Evolutionary conservation across 257 asterid genomes (phyloP), one percentile per base, ranked within the genome.

Genomic region (Solanum arcanum): DNA sequence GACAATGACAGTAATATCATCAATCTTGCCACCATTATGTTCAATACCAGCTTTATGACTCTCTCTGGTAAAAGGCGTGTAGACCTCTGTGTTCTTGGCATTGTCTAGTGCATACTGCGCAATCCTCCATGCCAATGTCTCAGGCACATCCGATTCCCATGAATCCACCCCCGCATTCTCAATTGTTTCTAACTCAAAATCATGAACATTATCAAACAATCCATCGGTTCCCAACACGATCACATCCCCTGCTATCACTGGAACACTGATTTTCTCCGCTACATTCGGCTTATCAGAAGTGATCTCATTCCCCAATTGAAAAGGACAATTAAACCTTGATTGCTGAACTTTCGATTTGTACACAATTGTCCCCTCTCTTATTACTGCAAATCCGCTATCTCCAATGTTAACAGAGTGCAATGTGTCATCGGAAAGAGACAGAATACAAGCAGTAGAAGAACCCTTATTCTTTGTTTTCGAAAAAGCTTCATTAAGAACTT

Each of bases 161-260:
- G 80, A 69, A 21, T 9, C 56, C 33, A 85, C 56, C 9, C 69
- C 44, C 18, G 15, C 5, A 2, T 80, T 80, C 20, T 87, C 86
- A 12, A 81, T 5, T 2, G 33, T 31, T 86, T 39, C 92, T 4
- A 92, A 87, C 31, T 91, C 93, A 0, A 47, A 87, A 7, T 33
- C 56, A 31, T 84, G 86, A 66, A 92, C 5, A 33, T 92, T 92
- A 12, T 92, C 96, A 1, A 91, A 92, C 85, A 94, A 47, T 70
- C 95, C 95, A 85, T 94, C 94, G 0, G 94, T 92, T 16, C 87
- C 96, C 6, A 86, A 90, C 1, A 92, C 86, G 0, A 94, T 39
- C 5, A 92, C 27, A 35, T 94, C 95, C 18, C 93, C 93, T 12
- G 59, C 37, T 52, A 72, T 77, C 37, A 92, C 88, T 3, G 9